These are phyloP conservation scores for Lenwebbia sp. DNA, from an alignment of 345 rosid species.

Conservation along the genomic window DNA sequence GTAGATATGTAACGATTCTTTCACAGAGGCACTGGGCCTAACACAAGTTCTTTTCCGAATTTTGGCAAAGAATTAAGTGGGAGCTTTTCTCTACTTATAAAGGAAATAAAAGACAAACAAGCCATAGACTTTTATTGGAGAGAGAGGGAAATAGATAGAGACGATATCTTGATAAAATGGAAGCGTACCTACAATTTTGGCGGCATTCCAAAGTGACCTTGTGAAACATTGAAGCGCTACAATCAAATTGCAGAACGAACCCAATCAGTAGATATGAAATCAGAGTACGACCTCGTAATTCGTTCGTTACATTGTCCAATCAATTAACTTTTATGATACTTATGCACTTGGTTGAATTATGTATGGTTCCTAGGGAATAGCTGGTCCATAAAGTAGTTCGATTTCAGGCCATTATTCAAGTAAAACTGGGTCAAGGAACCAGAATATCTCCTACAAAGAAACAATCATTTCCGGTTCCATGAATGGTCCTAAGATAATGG, in stretches of 20 bases:
- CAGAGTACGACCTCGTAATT: neutral
- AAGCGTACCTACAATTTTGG: neutral
- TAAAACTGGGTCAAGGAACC: neutral
- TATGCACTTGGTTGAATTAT: neutral
- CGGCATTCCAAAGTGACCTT: neutral
- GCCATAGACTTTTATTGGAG: neutral
- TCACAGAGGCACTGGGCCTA: too few relatives aligned
- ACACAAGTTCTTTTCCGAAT: too few relatives aligned
- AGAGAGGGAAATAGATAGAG: rapidly evolving
- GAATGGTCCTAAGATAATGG: neutral
- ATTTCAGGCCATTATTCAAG: neutral
- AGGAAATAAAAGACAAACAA: neutral
- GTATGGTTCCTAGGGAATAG: rapidly evolving
- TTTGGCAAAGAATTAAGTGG: neutral
- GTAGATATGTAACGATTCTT: too few relatives aligned
- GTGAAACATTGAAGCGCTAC: neutral
- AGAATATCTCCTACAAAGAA: neutral
- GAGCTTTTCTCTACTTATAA: neutral
- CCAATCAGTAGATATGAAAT: rapidly evolving
- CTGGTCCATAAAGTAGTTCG: rapidly evolving
- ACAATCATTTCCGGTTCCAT: neutral
- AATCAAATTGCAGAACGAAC: rapidly evolving
- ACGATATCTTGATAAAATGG: neutral
- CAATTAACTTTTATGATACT: rapidly evolving
- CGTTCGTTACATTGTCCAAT: rapidly evolving